Evolutionary conservation across 768 basidiomycete genomes (phyloP).

Genomic region (Kwoniella pini): DNA sequence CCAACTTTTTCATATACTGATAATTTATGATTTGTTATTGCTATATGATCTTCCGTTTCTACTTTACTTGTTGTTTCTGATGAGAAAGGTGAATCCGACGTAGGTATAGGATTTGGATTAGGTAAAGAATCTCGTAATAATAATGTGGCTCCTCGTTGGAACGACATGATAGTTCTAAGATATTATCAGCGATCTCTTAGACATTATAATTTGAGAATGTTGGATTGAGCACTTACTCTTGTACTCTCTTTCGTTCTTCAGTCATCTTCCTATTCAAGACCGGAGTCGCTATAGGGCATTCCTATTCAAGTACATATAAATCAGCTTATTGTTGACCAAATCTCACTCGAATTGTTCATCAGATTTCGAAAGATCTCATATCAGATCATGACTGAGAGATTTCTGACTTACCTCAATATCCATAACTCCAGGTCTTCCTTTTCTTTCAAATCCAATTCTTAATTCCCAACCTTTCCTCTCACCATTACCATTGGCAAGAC

Average conservation of each 20-base stretch:
- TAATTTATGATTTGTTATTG: constrained; percentile 77
- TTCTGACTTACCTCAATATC: constrained; percentile 76
- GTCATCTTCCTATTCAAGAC: constrained; percentile 71
- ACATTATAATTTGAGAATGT: no score
- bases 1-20: constrained; percentile 84
- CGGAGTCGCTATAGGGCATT: constrained; percentile 86
- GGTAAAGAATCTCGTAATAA: constrained; percentile 80
- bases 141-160: constrained; percentile 84
- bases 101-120: constrained; percentile 27
- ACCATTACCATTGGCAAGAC: constrained; percentile 11
- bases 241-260: constrained; percentile 66
- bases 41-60: constrained; percentile 62
- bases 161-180: constrained; percentile 71
- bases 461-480: constrained; percentile 60
- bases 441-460: constrained; percentile 84
- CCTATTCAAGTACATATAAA: no score
- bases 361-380: neutral
- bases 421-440: constrained; percentile 70
- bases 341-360: no score
- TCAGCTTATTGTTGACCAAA: no score
- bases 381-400: no score
- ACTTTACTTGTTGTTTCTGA: neutral
- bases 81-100: constrained; percentile 21
- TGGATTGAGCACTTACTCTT: constrained; percentile 59
- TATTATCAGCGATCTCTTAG: no score